Conservation (phyloP, 2,329 filamentous ascomycete genomes). For the Sclerotinia spermophila region DNA sequence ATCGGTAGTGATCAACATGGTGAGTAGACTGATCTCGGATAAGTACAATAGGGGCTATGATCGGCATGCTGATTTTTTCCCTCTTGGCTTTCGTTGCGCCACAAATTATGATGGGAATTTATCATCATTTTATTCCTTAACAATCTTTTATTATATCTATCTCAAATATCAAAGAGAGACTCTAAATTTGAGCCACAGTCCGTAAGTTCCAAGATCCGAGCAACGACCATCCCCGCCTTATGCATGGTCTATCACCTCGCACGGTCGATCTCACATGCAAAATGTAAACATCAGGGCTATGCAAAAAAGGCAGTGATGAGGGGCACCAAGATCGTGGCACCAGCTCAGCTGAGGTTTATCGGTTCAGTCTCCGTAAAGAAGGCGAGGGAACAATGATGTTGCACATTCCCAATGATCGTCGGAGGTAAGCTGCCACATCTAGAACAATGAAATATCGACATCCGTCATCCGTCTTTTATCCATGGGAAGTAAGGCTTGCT, state of each 20-base stretch:
- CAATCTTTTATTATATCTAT: not conserved
- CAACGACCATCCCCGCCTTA: not conserved
- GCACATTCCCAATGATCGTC: not conserved
- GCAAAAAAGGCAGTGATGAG: not conserved
- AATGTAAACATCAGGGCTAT: not conserved
- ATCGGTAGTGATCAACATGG: not conserved
- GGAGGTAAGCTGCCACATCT: not conserved
- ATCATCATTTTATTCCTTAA: not conserved
- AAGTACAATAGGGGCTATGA: conserved; percentile 8
- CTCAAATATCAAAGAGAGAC: not conserved
- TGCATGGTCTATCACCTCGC: not conserved
- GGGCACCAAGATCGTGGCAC: not conserved
- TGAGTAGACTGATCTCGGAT: not conserved
- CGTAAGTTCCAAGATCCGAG: not conserved
- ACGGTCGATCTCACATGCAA: conserved; percentile 1
- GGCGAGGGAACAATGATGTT: not conserved
- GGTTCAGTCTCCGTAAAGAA: not conserved
- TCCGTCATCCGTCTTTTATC: not conserved
- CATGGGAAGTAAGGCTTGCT: not conserved
- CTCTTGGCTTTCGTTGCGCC: not conserved
- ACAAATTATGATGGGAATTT: not conserved
- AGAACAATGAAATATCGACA: not conserved
- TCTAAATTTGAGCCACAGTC: not conserved
- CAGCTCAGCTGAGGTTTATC: not conserved
- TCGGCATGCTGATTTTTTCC: not conserved